A percentile compares a stretch with the other conserved stretches of the same genome.
These are phyloP conservation scores for Kwoniella botswanensis DNA, from an alignment of 768 basidiomycete genomes.

Conservation along the genomic window DNA sequence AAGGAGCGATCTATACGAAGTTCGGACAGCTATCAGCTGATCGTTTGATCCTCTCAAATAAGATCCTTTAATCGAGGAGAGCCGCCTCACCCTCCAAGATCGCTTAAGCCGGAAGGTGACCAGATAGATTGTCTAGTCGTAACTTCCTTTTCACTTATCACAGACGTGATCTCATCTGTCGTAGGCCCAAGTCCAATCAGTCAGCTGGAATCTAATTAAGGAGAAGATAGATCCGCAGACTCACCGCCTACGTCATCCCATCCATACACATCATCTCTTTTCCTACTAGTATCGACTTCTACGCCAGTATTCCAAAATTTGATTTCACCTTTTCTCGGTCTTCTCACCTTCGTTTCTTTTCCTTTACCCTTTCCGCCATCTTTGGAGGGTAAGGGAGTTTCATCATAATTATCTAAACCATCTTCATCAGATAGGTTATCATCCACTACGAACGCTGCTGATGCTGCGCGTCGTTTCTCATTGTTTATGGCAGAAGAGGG, in stretches of 20 bases:
- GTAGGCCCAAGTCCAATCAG: neutral
- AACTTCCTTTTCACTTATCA: conserved; percentile 22
- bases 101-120: conserved; percentile 48
- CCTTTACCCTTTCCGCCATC: neutral
- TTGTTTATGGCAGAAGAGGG: conserved; percentile 7
- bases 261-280: conserved; percentile 36
- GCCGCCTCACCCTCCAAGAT: conserved; percentile 42
- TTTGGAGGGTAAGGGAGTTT: neutral
- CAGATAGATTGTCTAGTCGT: conserved; percentile 33
- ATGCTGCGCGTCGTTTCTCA: conserved; percentile 5
- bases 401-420: conserved; percentile 10
- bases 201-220: too few species aligned
- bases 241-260: conserved; percentile 39
- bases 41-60: too few species aligned
- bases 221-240: neutral
- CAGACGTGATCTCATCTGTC: conserved; percentile 34
- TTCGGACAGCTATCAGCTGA: neutral
- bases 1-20: conserved; percentile 38
- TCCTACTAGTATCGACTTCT: conserved; percentile 33
- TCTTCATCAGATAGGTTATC: conserved; percentile 17
- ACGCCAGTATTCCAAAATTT: conserved; percentile 40
- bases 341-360: conserved; percentile 7
- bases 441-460: neutral
- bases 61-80: neutral
- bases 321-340: conserved; percentile 39